These are phyloP conservation scores for Fusarium sp. DNA, from an alignment of 2,329 filamentous ascomycete species.

Conservation along the genomic window DNA sequence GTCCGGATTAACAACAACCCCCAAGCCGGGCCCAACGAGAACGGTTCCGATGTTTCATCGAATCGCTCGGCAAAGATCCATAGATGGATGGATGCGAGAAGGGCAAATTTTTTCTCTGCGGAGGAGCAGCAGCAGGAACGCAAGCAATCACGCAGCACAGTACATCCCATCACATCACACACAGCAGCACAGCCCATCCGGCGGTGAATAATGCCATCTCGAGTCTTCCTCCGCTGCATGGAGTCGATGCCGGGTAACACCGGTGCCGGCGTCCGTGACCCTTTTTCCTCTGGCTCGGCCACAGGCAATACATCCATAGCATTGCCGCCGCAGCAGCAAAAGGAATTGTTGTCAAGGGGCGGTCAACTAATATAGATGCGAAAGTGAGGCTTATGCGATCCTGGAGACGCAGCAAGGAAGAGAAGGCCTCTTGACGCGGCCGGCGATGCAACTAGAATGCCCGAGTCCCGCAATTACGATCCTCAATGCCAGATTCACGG, in stretches of 20 bases:
- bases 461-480: background rate
- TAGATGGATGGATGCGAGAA: background rate
- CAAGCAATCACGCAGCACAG: background rate
- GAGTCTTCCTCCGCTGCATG: background rate
- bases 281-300: background rate
- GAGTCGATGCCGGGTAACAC: background rate
- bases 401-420: background rate
- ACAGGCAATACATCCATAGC: background rate
- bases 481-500: background rate
- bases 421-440: background rate
- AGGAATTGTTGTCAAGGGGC: background rate
- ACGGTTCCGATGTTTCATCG: slow-evolving; percentile 1
- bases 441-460: background rate
- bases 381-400: slow-evolving; percentile 7
- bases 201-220: background rate
- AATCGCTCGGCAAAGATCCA: background rate
- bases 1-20: background rate
- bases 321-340: background rate
- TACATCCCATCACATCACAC: background rate
- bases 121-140: background rate
- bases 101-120: background rate
- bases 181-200: background rate
- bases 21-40: background rate
- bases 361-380: slow-evolving; percentile 4
- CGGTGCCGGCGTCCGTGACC: background rate